phyloP scores from a whole-genome alignment of 140 eudicot genomes.

The Senecio squalidus region DNA sequence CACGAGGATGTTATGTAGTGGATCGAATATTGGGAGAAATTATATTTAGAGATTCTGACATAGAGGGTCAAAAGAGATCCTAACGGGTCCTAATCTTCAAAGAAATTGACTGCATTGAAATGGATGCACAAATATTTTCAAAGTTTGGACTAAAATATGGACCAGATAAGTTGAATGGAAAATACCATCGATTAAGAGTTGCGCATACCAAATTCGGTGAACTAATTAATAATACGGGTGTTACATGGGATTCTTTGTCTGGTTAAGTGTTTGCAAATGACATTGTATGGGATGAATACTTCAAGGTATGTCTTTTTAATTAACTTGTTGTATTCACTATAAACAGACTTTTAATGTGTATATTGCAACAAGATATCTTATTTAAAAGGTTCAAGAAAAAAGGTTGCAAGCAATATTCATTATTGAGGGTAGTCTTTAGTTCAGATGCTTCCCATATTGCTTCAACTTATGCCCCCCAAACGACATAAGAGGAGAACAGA shows the following conservation, averaged over 20 bases:
- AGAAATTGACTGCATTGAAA: not conserved
- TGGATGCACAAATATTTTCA: not conserved
- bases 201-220: not conserved
- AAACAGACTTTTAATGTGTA: not conserved
- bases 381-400: not conserved
- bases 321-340: not conserved
- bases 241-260: not conserved
- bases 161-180: not conserved
- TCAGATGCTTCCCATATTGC: not conserved
- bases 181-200: not conserved
- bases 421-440: not conserved
- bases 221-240: not conserved
- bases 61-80: too few relatives aligned
- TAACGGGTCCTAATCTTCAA: not conserved
- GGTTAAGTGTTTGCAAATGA: not conserved
- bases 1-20: too few relatives aligned
- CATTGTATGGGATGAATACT: not conserved
- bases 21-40: too few relatives aligned
- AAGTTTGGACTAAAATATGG: not conserved
- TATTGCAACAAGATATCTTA: not conserved
- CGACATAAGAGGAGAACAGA: not conserved
- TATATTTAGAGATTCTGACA: too few relatives aligned
- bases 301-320: not conserved
- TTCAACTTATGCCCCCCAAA: not conserved
- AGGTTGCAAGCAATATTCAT: not conserved